Conservation (phyloP, 2,329 filamentous ascomycete species). For the Arachnomyces sp. region DNA sequence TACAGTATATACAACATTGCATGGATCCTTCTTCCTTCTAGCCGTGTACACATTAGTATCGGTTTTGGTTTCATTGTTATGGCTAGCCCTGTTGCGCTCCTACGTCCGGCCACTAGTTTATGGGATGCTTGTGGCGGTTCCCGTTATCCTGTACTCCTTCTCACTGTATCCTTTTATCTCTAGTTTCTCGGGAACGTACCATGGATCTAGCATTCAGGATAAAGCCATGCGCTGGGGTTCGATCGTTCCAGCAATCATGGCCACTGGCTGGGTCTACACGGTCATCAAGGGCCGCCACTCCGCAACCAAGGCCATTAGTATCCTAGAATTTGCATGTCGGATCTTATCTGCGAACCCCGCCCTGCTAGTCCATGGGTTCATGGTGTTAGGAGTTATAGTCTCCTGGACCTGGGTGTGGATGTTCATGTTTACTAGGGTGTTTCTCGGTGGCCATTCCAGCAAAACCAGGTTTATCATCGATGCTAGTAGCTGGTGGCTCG, state of each 20-base stretch:
- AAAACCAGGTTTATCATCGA: slow-evolving; percentile 70
- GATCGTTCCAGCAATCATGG: slow-evolving; percentile 63
- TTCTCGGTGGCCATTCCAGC: slow-evolving; percentile 68
- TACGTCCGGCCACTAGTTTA: slow-evolving; percentile 80
- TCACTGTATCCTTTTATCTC: slow-evolving; percentile 84
- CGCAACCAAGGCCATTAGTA: slow-evolving; percentile 72
- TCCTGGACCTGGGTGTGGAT: slow-evolving; percentile 95
- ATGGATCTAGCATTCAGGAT: slow-evolving; percentile 77
- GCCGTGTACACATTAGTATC: slow-evolving; percentile 88
- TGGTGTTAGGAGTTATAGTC: slow-evolving; percentile 64
- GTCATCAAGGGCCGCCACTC: slow-evolving; percentile 72
- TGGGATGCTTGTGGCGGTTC: slow-evolving; percentile 73
- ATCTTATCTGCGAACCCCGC: slow-evolving; percentile 80
- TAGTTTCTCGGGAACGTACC: slow-evolving; percentile 69
- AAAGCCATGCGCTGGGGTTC: slow-evolving; percentile 80
- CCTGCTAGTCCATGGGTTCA: slow-evolving; percentile 74
- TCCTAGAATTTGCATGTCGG: slow-evolving; percentile 84
- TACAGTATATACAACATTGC: slow-evolving; percentile 84
- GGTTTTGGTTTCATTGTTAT: slow-evolving; percentile 75
- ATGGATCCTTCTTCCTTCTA: slow-evolving; percentile 79
- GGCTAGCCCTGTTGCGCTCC: slow-evolving; percentile 79
- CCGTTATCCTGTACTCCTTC: slow-evolving; percentile 78
- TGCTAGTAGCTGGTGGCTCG: slow-evolving; percentile 87
- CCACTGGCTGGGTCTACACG: slow-evolving; percentile 73
- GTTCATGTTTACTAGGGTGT: slow-evolving; percentile 90